Conservation (phyloP, 2,329 filamentous ascomycete species). For the Fusarium armeniacum region DNA sequence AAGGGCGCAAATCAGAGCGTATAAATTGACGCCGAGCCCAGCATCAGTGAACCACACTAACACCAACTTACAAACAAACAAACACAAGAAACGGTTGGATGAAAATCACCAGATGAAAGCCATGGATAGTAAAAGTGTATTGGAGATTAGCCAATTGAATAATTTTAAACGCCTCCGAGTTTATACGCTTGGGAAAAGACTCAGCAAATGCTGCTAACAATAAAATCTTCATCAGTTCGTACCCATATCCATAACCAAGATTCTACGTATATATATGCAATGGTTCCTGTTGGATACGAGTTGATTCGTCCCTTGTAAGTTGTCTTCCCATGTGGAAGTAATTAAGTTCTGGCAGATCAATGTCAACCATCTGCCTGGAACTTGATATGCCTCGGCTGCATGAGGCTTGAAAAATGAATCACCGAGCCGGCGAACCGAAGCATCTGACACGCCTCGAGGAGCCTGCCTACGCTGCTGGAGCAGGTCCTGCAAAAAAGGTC, state of each 20-base stretch:
- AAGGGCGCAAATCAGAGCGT: background rate
- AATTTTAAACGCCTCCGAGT: slow-evolving; percentile 16
- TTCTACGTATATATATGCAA: background rate
- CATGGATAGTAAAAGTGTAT: slow-evolving; percentile 5
- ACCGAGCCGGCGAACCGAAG: slow-evolving; percentile 10
- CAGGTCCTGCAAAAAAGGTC: slow-evolving; percentile 37
- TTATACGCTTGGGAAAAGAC: slow-evolving; percentile 11
- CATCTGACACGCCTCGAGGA: slow-evolving; percentile 1
- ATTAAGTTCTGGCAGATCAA: background rate
- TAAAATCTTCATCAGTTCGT: slow-evolving; percentile 32
- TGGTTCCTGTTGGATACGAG: background rate
- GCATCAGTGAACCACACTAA: background rate
- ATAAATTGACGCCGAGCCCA: background rate
- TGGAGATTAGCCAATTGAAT: background rate
- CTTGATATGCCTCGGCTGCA: slow-evolving; percentile 6
- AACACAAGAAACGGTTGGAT: background rate
- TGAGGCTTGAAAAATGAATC: slow-evolving; percentile 1
- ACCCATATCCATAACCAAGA: background rate
- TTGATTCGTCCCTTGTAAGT: background rate
- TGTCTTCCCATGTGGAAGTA: background rate
- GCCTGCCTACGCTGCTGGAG: slow-evolving; percentile 23
- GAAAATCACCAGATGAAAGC: background rate
- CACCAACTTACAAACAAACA: background rate
- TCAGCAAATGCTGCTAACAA: slow-evolving; percentile 9
- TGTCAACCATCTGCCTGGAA: background rate